A percentile compares a stretch with the other conserved stretches of the same genome.
Conservation (phyloP, 441 rosid species). For the Adansonia gregorii region DNA sequence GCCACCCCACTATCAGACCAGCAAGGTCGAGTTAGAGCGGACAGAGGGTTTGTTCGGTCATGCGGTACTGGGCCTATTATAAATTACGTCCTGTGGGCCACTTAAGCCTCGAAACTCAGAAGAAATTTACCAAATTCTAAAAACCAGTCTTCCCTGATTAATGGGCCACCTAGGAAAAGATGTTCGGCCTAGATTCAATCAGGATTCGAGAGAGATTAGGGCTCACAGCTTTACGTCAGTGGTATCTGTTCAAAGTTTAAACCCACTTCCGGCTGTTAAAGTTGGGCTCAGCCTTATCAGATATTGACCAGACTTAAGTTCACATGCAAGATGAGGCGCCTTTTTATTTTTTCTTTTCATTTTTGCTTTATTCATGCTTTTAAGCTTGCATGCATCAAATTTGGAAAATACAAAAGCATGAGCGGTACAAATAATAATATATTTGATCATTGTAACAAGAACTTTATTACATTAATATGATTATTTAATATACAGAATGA, state of each 20-base stretch:
- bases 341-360: no score
- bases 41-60: no score
- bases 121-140: not conserved
- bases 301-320: not conserved
- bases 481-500: no score
- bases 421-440: no score
- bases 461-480: no score
- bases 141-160: not conserved
- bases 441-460: no score
- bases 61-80: not conserved
- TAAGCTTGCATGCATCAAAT: not conserved
- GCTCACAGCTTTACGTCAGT: not conserved
- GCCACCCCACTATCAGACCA: not conserved
- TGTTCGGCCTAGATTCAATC: not conserved
- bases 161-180: not conserved
- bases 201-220: not conserved
- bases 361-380: not conserved
- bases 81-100: not conserved
- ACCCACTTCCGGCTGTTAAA: conserved; percentile 1
- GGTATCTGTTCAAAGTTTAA: not conserved
- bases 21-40: no score
- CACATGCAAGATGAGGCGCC: not conserved
- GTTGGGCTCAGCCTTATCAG: conserved; percentile 17
- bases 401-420: not conserved
- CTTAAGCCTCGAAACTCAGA: not conserved